Evolutionary conservation across 2,329 filamentous ascomycete genomes (phyloP), one percentile per base, ranked within the genome.

Genomic region (Fusarium marasasianum): DNA sequence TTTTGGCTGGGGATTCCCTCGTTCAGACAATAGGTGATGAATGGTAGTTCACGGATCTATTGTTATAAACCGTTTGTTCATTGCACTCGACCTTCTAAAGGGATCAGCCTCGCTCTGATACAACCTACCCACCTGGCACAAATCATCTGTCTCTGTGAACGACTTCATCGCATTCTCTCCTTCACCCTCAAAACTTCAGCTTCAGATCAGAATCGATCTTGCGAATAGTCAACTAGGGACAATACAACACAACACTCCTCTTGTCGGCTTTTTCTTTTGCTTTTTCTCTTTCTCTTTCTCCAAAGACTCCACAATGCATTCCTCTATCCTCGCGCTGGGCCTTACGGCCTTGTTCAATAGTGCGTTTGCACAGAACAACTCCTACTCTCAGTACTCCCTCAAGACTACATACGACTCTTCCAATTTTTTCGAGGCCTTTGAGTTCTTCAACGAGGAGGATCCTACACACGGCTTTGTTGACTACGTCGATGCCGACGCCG

Each of bases 381-480:
- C 82, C 13, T 22, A 38, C 35, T 57, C 81, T 24, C 69, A 74
- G 60, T 90, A 90, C 79, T 79, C 77, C 17, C 82, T 90, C 57
- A 80, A 84, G 62, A 86, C 87, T 75, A 79, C 81, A 48, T 90
- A 84, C 80, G 84, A 89, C 80, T 65, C 79, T 12, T 82, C 79
- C 78, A 90, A 90, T 83, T 91, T 90, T 81, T 90, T 90, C 80
- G 74, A 84, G 26, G 81, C 83, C 58, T 90, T 90, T 77, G 83
- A 86, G 65, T 91, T 91, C 82, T 91, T 87, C 81, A 84, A 80
- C 59, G 82, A 80, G 8, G 67, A 82, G 1, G 94, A 96, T 78
- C 94, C 94, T 1, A 96, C 94, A 5, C 77, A 91, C 71, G 94
- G 94, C 38, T 94, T 91, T 77, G 94, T 96, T 76, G 83, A 89